Evolutionary conservation across 495 filamentous ascomycete species (phyloP).

Genomic region (Tuber microsphaerosporum): DNA sequence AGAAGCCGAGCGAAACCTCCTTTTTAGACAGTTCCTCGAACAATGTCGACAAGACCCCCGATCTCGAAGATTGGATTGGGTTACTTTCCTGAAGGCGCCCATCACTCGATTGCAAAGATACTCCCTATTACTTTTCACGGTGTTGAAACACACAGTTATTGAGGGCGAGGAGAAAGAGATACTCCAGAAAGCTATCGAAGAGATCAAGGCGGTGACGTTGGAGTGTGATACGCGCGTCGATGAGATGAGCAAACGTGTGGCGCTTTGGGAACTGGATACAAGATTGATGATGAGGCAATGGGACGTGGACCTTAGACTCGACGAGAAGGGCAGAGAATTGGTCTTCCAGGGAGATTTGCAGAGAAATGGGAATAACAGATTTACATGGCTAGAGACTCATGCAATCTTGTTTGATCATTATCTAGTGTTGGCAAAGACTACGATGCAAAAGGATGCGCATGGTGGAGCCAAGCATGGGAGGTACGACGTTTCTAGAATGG

Average conservation of each 20-base stretch:
- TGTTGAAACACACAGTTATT: slow-evolving; percentile 70
- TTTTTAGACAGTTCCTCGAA: slow-evolving; percentile 82
- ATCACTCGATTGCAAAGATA: slow-evolving; percentile 92
- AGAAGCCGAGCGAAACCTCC: slow-evolving; percentile 73
- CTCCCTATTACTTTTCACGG: slow-evolving; percentile 70
- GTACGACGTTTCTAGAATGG: slow-evolving; percentile 90
- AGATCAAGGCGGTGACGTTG: slow-evolving; percentile 82
- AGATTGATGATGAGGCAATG: slow-evolving; percentile 82
- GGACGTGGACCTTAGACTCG: slow-evolving; percentile 84
- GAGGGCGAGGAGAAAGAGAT: slow-evolving; percentile 90
- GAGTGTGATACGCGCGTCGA: slow-evolving; percentile 94
- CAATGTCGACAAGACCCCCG: slow-evolving; percentile 67
- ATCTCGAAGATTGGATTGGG: slow-evolving; percentile 84
- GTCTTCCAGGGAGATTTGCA: slow-evolving; percentile 86
- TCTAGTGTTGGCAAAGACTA: slow-evolving; percentile 79
- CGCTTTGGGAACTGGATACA: slow-evolving; percentile 70
- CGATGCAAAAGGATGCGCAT: slow-evolving; percentile 57
- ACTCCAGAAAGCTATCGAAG: slow-evolving; percentile 78
- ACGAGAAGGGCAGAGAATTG: slow-evolving; percentile 83
- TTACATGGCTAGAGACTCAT: slow-evolving; percentile 86
- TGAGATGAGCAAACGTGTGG: slow-evolving; percentile 87
- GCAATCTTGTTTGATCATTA: slow-evolving; percentile 95
- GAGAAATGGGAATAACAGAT: slow-evolving; percentile 74
- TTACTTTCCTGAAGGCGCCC: slow-evolving; percentile 85
- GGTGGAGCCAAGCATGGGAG: slow-evolving; percentile 66